These are phyloP conservation scores for Emergomyces africanus DNA, from an alignment of 2,329 filamentous ascomycete species.

Conservation along the genomic window DNA sequence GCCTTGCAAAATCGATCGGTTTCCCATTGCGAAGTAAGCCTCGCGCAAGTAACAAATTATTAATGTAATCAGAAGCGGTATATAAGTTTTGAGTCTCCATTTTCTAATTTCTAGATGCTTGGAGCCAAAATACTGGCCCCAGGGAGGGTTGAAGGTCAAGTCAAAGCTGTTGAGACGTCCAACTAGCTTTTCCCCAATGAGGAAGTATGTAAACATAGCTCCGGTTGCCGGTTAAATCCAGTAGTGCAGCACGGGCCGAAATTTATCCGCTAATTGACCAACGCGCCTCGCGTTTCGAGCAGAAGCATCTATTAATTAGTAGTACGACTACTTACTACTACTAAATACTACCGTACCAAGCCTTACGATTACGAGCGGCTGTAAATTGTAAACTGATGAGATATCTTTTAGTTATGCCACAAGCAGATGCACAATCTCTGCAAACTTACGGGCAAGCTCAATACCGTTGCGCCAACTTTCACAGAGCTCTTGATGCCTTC, in stretches of 20 bases:
- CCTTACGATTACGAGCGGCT: neutral
- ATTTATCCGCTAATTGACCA: neutral
- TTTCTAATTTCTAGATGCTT: conserved; percentile 5
- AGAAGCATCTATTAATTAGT: no score
- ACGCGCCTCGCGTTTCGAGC: no score
- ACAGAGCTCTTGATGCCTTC: conserved; percentile 31
- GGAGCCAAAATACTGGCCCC: neutral
- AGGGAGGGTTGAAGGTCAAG: neutral
- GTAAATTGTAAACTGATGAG: neutral
- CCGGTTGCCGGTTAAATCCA: conserved; percentile 13
- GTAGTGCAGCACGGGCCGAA: conserved; percentile 9
- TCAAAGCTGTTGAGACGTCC: neutral
- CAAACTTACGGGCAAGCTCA: conserved; percentile 31
- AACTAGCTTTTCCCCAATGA: conserved; percentile 19
- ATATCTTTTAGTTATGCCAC: neutral
- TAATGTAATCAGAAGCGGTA: conserved; percentile 51
- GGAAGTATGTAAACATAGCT: conserved; percentile 33
- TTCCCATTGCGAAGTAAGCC: conserved; percentile 47
- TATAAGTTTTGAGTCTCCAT: conserved; percentile 42
- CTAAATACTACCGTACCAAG: no score
- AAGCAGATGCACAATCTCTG: conserved; percentile 6
- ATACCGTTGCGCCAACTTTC: conserved; percentile 33
- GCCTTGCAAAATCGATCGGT: conserved; percentile 65
- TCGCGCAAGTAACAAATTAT: conserved; percentile 52
- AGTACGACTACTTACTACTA: no score